Conservation (phyloP, 805 yeast species). For the Komagataella populi region DNA sequence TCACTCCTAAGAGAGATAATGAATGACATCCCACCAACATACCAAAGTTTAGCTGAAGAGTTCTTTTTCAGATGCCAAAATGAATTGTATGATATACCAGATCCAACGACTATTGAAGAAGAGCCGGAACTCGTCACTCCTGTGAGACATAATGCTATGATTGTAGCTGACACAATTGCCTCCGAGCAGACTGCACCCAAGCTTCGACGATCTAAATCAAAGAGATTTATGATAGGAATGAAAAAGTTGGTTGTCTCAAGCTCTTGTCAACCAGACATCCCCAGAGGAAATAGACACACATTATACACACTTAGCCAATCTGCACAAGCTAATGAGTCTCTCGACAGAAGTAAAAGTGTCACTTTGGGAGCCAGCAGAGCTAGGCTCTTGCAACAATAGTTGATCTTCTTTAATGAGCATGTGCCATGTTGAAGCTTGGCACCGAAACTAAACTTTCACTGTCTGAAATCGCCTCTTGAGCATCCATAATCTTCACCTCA, state of each 20-base stretch:
- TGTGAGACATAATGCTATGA: not conserved
- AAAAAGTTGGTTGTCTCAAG: not conserved
- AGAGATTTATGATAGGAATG: not conserved
- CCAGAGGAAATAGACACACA: not conserved
- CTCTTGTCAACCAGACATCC: not conserved
- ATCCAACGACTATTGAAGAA: not conserved
- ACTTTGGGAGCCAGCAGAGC: not conserved
- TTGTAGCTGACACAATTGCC: not conserved
- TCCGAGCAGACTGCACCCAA: not conserved
- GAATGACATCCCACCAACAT: not conserved
- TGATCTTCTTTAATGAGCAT: not conserved
- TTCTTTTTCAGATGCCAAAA: not conserved
- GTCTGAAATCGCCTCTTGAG: constrained; percentile 18
- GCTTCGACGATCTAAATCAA: not conserved
- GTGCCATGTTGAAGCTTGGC: not conserved
- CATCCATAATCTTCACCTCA: constrained; percentile 4
- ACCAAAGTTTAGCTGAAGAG: not conserved
- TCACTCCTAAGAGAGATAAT: not conserved
- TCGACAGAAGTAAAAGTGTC: not conserved
- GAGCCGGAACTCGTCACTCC: not conserved
- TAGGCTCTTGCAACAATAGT: not conserved
- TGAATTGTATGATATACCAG: not conserved
- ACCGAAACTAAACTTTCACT: constrained; percentile 8
- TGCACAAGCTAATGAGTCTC: not conserved
- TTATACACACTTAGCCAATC: not conserved